Base-by-base conservation (phyloP, 176 grass and related monocot genomes). In the Luzula sylvatica region DNA sequence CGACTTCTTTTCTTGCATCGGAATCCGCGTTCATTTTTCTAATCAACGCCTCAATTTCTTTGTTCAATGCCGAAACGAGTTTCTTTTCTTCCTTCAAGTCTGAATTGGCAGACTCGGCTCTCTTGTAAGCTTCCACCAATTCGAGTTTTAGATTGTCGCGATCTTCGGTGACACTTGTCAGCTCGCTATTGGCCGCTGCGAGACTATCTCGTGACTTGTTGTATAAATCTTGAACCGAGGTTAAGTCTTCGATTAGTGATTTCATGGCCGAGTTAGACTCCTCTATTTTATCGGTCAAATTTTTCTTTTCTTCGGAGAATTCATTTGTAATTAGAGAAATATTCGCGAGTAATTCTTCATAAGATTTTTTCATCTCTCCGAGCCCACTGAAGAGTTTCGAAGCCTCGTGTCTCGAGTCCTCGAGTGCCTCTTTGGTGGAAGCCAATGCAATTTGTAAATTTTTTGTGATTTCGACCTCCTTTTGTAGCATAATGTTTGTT, bases 51-150 rank as follows among this genome's bases (percentile, higher is more conserved):
- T 99, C 86, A 15, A 92, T 73, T 53, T 99, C 93, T 46, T 60
- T 77, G 39, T 87, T 99, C 55, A 99, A 83, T 28, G 72, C 66
- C 15, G 69, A 38, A 73, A 87, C 75, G 28, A 62, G 27, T 52
- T 80, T 92, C 20, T 76, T 77, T 68, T 99, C 93, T 58, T 77
- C 86, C 26, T 80, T 80, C 65, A 92, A 69, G 38, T 99, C 78
- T n/a, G 77, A 58, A n/a, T 75, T 76, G 20, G 75, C 81, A 23
- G 72, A 76, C 61, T 99, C 86, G 19, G 92, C 65, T 60, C 80
- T 99, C 82, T 92, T 92, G 50, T 87, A 99, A 43, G 72, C 75
- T 46, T 72, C 74, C 32, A 99, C 56, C 55, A 99, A 57, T 68
- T 99, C 86, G 57, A 77, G 73, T 71, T 99, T 99, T 21, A 99